A percentile compares a stretch with the other conserved stretches of the same genome.
phyloP scores from a whole-genome alignment of 306 rosid genomes.

The Quercus variabilis region DNA sequence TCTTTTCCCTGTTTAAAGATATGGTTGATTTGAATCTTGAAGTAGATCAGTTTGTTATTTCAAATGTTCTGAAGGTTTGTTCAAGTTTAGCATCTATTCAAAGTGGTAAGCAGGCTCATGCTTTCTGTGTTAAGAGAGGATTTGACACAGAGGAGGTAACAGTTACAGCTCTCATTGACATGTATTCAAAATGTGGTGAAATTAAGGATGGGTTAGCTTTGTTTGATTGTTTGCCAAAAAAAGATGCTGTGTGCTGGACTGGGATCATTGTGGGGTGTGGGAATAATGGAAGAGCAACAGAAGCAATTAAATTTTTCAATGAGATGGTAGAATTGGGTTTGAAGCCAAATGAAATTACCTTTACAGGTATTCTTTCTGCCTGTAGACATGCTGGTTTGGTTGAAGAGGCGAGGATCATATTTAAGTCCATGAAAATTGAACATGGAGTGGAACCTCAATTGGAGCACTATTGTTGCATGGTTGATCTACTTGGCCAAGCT shows the following conservation, averaged over 20 bases:
- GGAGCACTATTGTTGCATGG: constrained; percentile 85
- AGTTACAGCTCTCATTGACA: constrained; percentile 65
- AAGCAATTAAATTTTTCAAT: constrained; percentile 52
- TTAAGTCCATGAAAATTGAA: constrained; percentile 51
- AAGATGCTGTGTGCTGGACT: constrained; percentile 76
- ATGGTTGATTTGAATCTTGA: constrained; percentile 50
- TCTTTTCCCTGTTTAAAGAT: constrained; percentile 54
- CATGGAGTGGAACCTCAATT: constrained; percentile 47
- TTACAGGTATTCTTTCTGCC: constrained; percentile 78
- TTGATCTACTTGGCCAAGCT: constrained; percentile 76
- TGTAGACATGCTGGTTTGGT: constrained; percentile 78
- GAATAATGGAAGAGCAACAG: constrained; percentile 73
- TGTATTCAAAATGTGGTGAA: constrained; percentile 87
- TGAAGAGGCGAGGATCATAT: constrained; percentile 60
- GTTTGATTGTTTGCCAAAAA: constrained; percentile 45
- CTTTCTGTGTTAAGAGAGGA: constrained; percentile 67
- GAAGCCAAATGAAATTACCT: constrained; percentile 71
- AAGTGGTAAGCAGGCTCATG: constrained; percentile 77
- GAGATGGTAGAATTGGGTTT: constrained; percentile 63
- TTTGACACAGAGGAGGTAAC: constrained; percentile 63
- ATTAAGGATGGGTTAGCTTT: constrained; percentile 62
- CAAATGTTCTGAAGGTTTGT: constrained; percentile 61
- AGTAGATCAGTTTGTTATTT: constrained; percentile 70
- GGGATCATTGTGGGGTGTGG: constrained; percentile 92
- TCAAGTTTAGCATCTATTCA: constrained; percentile 59